Evolutionary conservation across 345 rosid genomes (phyloP).

Genomic region (Gossypium rotundifolium): DNA sequence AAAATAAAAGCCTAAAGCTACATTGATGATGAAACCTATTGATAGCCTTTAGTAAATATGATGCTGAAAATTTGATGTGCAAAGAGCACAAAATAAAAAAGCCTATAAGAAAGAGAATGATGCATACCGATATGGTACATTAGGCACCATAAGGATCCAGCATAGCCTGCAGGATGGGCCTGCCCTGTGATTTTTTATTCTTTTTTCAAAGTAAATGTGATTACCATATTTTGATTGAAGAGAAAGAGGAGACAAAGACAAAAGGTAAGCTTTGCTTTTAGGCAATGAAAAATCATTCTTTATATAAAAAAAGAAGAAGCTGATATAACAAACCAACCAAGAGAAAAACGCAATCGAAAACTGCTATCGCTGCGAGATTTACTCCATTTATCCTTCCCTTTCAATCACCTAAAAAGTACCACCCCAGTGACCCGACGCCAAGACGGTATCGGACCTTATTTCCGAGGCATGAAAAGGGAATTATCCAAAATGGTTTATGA

Average conservation of each 20-base stretch:
- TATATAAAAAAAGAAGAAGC: constrained; percentile 14
- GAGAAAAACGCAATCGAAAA: not conserved
- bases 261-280: not conserved
- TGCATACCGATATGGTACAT: constrained; percentile 7
- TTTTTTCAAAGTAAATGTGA: constrained; percentile 11
- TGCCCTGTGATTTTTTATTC: too few relatives aligned
- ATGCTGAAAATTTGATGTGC: not conserved
- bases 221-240: constrained; percentile 8
- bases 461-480: not conserved
- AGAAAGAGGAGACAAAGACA: not conserved
- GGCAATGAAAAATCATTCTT: constrained; percentile 16
- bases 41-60: constrained; percentile 19
- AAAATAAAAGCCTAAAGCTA: constrained; percentile 9
- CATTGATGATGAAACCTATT: constrained; percentile 17
- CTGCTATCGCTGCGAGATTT: not conserved
- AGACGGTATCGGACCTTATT: not conserved
- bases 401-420: not conserved
- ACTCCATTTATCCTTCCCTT: not conserved
- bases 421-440: not conserved
- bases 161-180: not conserved
- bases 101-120: not conserved
- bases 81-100: not conserved
- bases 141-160: constrained; percentile 14
- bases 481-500: not conserved
- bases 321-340: not conserved